phyloP scores from a whole-genome alignment of 176 grass and related monocot species.

The Poa pratensis region DNA sequence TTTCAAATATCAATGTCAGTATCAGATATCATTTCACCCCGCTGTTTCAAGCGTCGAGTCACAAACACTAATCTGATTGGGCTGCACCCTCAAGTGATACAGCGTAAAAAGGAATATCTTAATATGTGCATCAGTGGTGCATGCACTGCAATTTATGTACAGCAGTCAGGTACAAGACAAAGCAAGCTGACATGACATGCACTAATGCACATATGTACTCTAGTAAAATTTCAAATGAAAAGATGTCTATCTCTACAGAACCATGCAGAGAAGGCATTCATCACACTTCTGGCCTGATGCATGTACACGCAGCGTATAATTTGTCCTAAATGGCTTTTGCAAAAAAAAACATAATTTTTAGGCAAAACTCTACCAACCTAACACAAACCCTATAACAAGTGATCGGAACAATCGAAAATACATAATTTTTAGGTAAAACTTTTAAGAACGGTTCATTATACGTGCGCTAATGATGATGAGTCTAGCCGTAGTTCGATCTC shows the following conservation, averaged over 20 bases:
- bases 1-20: slow-evolving; percentile 13
- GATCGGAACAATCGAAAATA: too few species aligned
- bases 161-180: neutral
- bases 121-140: neutral
- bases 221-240: neutral
- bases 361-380: too few species aligned
- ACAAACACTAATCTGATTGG: slow-evolving; percentile 23
- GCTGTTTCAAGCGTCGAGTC: slow-evolving; percentile 33
- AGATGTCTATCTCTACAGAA: neutral
- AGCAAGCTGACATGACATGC: neutral
- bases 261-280: neutral
- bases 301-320: too few species aligned
- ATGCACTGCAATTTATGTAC: neutral
- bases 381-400: too few species aligned
- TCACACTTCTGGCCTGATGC: neutral
- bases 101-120: neutral
- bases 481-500: too few species aligned
- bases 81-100: neutral
- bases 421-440: too few species aligned
- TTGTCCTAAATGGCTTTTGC: too few species aligned
- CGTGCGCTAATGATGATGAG: too few species aligned
- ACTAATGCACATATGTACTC: too few species aligned
- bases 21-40: slow-evolving; percentile 25
- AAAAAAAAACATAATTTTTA: too few species aligned
- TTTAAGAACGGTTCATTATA: too few species aligned